Base-by-base conservation (phyloP, 495 filamentous ascomycete genomes). In the Lophiostoma macrostomum region DNA sequence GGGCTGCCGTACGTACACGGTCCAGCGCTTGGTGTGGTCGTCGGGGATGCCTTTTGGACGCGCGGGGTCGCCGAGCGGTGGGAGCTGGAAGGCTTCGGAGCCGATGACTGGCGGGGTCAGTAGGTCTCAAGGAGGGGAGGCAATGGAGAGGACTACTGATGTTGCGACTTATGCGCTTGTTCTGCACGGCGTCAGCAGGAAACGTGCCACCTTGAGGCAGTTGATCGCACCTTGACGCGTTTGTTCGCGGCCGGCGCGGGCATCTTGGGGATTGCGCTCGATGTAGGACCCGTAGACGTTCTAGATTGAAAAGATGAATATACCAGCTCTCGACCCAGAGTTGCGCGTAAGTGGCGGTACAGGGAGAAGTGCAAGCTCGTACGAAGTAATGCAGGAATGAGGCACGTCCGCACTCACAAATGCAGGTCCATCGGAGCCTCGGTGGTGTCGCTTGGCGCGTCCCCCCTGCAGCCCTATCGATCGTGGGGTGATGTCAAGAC, bases 21-120 rank as follows among this genome's bases (percentile, higher is more conserved):
- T 85, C 91, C 91, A 98, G 63, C 84, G 83, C 71, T 96, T 94
- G 24, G 91, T 97, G 74, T 98, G 93, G 71, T 95, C 90, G 5
- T 73, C 56, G 30, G 79, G 76, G 14, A 75, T 72, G 53, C 72
- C 60, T 37, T 82, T 63, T 27, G 90, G 85, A 55, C 84, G 78
- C 56, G 80, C 78, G 51, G 77, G 69, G 6, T 86, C 83, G 66
- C 87, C 82, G 71, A 90, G 86, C n/a, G 78, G 83, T 63, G 87
- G 81, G 71, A 91, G 88, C n/a, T 76, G 82, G 47, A 74, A 77
- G 23, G 88, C 88, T 52, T 83, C 84, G 51, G 82, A 88, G 67
- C 88, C 88, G 72, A 87, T 90, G 54, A 91, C 79, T 81, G 61
- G n/a, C n/a, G 8, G n/a, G 12, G 42, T 50, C n/a, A 35, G 53